Base-by-base conservation (phyloP, 768 basidiomycete species). In the Hypholoma sublateritium region DNA sequence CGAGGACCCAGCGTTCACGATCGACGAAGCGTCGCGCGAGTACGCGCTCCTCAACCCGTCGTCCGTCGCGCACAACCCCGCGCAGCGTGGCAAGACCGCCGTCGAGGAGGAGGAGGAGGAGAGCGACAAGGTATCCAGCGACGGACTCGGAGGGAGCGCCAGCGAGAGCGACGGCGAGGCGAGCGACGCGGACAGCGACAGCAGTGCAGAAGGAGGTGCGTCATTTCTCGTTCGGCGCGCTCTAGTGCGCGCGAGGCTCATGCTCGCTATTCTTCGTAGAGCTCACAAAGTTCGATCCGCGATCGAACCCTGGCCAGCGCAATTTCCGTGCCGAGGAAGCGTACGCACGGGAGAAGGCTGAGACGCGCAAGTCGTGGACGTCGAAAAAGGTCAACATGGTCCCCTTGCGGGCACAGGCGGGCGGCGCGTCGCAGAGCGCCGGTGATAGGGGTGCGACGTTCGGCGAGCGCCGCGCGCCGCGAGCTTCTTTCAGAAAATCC, bases 21-120 rank as follows among this genome's bases (percentile, higher is more conserved):
- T 99, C 61, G 96, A 98, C 72, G 91, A 95, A 75, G 81, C 74
- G 41, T 91, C 79, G 62, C 80, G 91, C 64, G 97, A 98, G 75
- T 98, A 80, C 69, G 90, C 88, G n/a, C 72, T 98, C 61, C 84
- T 98, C 68, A 95, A 98, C 70, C 96, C 96, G 13, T 95, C 94
- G 17, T 73, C 88, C 9, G 85, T 75, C n/a, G 79, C 82, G 28
- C 81, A 81, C 67, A 82, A 77, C 68, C 72, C 76, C 66, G 68
- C 58, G 22, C 65, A 63, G 53, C 72, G 77, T 60, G 71, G 72
- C 49, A 91, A 83, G 79, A 95, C 92, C 1, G 92, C 88, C 1
- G 91, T 93, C 22, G 91, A 95, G 65, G 86, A 91, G 35, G 93
- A 95, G 62, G 91, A 91, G 28, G 95, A 95, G 16, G 91, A 93